Base-by-base conservation (phyloP, 371 early-diverging fungal genomes). In the Batkoa obscura region DNA sequence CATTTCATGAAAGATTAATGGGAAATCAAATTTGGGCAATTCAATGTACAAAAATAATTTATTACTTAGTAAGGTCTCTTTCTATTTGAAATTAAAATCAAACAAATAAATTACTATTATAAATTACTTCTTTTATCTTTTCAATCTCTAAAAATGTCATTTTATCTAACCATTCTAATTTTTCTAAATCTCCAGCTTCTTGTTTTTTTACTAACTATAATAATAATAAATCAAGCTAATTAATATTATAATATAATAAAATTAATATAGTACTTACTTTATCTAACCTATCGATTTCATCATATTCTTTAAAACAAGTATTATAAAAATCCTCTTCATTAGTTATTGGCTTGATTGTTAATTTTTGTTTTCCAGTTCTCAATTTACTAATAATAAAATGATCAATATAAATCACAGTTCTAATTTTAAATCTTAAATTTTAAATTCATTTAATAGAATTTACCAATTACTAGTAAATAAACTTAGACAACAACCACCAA, bases 11-110 rank as follows among this genome's bases (percentile, higher is more conserved):
- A 77, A 90, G 3, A 93, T 80, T 5, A 93, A 72, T 0, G 94
- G 90, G 64, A 93, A 92, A 66, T 94, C 92, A 65, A 93, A 96
- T 58, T 80, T 82, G 0, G 93, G 92, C 13, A 96, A 71, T 38
- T 90, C 86, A 12, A 96, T 72, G 65, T 86, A 86, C 2, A 96
- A 67, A 52, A 78, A 72, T 58, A 86, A 58, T 3, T 79, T 74
- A 12, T 75, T 72, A 3, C 80, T 68, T 36, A 66, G 68, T 30
- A 67, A 64, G 0, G 73, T 71, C 47, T 74, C 79, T 55, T 66
- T 71, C 72, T 79, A 64, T 6, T 30, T 36, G 48, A 43, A 34
- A 42, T 2, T 23, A 23, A 52, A 58, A 13, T 5, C 46, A 43
- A 37, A 50, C 39, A 46, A 15, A 39, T 17, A 54, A 0, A 56